Conservation (phyloP, 2,329 filamentous ascomycete species). For the Aurifilum marmelostoma region DNA sequence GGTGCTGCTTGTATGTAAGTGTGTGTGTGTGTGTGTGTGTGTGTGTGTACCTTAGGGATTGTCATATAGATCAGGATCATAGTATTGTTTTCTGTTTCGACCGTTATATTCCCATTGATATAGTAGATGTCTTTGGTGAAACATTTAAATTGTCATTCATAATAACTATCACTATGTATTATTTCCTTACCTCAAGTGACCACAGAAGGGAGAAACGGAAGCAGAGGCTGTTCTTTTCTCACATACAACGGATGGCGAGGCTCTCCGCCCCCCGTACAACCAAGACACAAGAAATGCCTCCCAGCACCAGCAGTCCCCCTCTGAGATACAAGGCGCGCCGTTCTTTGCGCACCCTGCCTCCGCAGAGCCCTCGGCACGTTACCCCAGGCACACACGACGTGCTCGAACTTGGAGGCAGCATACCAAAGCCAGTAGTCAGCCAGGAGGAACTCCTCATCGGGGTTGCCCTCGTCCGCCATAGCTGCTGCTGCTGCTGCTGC, state of each 20-base stretch:
- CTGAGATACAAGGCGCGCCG: not conserved
- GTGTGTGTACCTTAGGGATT: too few species aligned
- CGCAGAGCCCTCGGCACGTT: not conserved
- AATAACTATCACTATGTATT: not conserved
- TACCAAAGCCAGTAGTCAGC: not conserved
- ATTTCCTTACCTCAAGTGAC: not conserved
- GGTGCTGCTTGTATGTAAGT: constrained; percentile 40
- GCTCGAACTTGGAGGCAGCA: not conserved
- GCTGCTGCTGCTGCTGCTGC: too few species aligned
- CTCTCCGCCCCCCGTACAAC: not conserved
- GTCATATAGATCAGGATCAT: too few species aligned
- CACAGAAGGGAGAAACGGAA: not conserved
- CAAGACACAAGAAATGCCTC: not conserved
- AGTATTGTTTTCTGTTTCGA: too few species aligned
- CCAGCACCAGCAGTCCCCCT: not conserved
- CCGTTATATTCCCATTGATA: too few species aligned
- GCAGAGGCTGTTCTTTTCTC: not conserved
- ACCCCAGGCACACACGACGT: not conserved
- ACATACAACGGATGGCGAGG: constrained; percentile 3
- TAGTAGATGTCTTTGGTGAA: not conserved
- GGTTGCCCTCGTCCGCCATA: too few species aligned
- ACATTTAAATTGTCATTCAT: too few species aligned
- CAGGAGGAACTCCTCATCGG: not conserved
- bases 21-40: too few species aligned
- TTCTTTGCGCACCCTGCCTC: not conserved